Conservation (phyloP, 768 basidiomycete genomes). For the Lactifluus subvellereus region DNA sequence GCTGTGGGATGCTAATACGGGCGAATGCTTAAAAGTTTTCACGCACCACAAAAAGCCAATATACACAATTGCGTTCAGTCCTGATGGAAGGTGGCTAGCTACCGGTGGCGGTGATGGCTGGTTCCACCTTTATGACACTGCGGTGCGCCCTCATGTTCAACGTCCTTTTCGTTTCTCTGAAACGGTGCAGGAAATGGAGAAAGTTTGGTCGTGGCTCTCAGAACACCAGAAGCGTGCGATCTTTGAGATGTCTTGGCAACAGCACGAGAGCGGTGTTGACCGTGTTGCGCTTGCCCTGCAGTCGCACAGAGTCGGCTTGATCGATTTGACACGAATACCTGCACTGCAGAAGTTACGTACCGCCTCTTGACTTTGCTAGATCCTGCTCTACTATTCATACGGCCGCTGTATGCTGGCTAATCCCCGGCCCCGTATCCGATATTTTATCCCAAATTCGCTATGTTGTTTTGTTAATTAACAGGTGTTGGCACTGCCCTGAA, state of each 20-base stretch:
- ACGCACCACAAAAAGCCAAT: conserved; percentile 65
- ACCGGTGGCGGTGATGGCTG: conserved; percentile 78
- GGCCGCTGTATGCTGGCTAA: not conserved
- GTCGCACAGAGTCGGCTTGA: conserved; percentile 58
- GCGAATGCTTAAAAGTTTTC: conserved; percentile 68
- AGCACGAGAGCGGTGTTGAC: conserved; percentile 35
- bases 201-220: conserved; percentile 25
- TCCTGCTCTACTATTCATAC: not conserved
- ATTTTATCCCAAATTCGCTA: not conserved
- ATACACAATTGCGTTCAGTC: conserved; percentile 71
- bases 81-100: conserved; percentile 62
- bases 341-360: conserved; percentile 20
- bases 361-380: not conserved
- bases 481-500: not conserved
- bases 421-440: not conserved
- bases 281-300: conserved; percentile 68
- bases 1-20: conserved; percentile 77
- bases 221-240: conserved; percentile 20
- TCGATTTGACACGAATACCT: conserved; percentile 52
- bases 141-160: conserved; percentile 39
- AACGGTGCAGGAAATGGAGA: conserved; percentile 12
- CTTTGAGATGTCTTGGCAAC: conserved; percentile 26
- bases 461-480: not conserved
- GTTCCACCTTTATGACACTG: conserved; percentile 63
- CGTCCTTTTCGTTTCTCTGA: not conserved